These are phyloP conservation scores for Pythium brachiatum DNA, from an alignment of 352 stramenopile species.

Conservation along the genomic window DNA sequence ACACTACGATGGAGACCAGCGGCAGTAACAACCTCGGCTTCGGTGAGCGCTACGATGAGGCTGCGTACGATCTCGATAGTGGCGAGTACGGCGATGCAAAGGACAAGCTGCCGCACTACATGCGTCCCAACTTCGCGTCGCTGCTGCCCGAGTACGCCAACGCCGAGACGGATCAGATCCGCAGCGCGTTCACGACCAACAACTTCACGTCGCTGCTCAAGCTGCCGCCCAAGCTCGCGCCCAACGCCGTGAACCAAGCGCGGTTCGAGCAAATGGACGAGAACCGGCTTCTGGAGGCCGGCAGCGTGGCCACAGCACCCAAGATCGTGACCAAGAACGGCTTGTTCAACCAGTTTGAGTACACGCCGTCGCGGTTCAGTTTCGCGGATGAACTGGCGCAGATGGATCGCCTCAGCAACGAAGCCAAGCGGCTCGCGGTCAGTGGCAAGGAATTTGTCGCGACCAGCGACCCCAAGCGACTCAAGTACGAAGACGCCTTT, in stretches of 20 bases:
- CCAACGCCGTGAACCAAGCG: conserved; percentile 62
- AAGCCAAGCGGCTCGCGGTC: conserved; percentile 70
- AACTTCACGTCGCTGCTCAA: conserved; percentile 73
- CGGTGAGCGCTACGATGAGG: conserved; percentile 4
- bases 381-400: conserved; percentile 59
- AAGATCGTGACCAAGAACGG: conserved; percentile 68
- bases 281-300: conserved; percentile 47
- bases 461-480: conserved; percentile 35
- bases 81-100: neutral
- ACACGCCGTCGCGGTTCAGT: conserved; percentile 65
- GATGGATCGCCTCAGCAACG: conserved; percentile 59
- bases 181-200: conserved; percentile 59
- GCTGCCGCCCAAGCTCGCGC: conserved; percentile 46
- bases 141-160: conserved; percentile 81
- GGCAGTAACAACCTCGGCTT: neutral
- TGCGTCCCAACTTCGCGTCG: conserved; percentile 80
- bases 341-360: conserved; percentile 79
- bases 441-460: conserved; percentile 71
- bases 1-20: neutral
- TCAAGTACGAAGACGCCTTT: conserved; percentile 81
- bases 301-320: conserved; percentile 19
- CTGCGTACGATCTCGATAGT: neutral
- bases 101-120: conserved; percentile 58
- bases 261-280: conserved; percentile 78
- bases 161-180: conserved; percentile 71